Percentiles rank a stretch among this genome's conserved stretches.
phyloP scores from a whole-genome alignment of 495 filamentous ascomycete genomes.

The Xylaria cubensis region DNA sequence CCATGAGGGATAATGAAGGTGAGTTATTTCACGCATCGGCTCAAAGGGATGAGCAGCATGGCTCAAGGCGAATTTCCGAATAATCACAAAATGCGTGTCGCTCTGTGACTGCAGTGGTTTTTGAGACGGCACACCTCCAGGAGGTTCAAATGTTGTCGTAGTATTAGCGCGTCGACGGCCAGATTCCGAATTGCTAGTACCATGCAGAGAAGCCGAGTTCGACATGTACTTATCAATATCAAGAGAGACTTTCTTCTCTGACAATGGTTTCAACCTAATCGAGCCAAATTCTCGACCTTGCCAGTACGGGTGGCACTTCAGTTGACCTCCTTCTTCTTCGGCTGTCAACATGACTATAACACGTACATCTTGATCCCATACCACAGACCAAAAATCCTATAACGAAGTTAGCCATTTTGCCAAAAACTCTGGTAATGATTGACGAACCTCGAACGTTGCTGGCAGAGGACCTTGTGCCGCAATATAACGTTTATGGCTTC shows the following conservation, averaged over 20 bases:
- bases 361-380: conserved; percentile 95
- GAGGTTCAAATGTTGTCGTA: conserved; percentile 31
- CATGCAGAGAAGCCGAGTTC: conserved; percentile 34
- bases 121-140: neutral
- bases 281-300: conserved; percentile 78
- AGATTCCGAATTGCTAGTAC: conserved; percentile 35
- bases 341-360: conserved; percentile 96
- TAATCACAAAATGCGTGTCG: conserved; percentile 77
- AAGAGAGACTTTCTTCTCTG: conserved; percentile 79
- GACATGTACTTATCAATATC: conserved; percentile 63
- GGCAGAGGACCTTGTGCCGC: conserved; percentile 94
- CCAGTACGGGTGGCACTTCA: conserved; percentile 97
- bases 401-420: conserved; percentile 45
- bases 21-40: conserved; percentile 90
- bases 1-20: conserved; percentile 93
- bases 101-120: conserved; percentile 33
- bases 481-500: conserved; percentile 90
- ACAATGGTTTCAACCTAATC: conserved; percentile 76
- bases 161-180: conserved; percentile 39
- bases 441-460: conserved; percentile 85
- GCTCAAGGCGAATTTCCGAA: conserved; percentile 85
- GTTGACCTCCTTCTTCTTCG: conserved; percentile 91
- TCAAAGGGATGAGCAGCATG: conserved; percentile 80
- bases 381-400: conserved; percentile 96
- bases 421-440: neutral